Evolutionary conservation across 495 filamentous ascomycete genomes (phyloP), one percentile per base, ranked within the genome.

Genomic region (Penicillium parvum): DNA sequence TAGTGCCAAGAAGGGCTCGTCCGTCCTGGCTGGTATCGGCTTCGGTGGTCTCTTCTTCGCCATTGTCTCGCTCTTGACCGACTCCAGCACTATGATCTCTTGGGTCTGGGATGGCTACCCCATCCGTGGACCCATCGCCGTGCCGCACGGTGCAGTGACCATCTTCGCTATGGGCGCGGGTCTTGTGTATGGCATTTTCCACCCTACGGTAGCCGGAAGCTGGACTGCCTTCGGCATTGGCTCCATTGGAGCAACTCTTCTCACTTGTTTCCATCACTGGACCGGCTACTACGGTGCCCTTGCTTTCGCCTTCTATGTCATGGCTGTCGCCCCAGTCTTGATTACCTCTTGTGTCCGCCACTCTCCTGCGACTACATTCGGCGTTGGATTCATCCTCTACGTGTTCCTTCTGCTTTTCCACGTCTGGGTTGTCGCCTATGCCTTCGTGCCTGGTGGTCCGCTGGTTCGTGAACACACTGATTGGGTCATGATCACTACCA

Each of bases 51-150:
- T 96, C 14, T 72, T 96, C 53, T 99, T 97, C 52, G 88, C 75
- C n/a, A 71, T 97, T 56, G 90, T 96, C 56, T 96, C 90, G 2
- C 75, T 97, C 10, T 75, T 99, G 18, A 95, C 92, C 0, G 94
- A 99, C 59, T 96, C 90, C 0, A 96, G 92, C 67, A 99, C 94
- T 21, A 97, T 97, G 90, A 96, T 97, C 45, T 75, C 88, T 17
- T 99, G 94, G 94, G 88, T 86, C n/a, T 99, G 94, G 94, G 89
- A 96, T 47, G 94, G 94, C 12, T 97, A 86, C 54, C 94, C 94
- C 27, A 78, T 96, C 37, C 78, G 86, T 33, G 94, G 94, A 3
- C 94, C 94, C 3, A 77, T 96, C 32, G 83, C 90, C 38, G 89
- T 80, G 34, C 86, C 90, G 15, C 90, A 99, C 56, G 94, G 88